Conservation (phyloP, 2,329 filamentous ascomycete genomes). For the Fusarium begoniae region DNA sequence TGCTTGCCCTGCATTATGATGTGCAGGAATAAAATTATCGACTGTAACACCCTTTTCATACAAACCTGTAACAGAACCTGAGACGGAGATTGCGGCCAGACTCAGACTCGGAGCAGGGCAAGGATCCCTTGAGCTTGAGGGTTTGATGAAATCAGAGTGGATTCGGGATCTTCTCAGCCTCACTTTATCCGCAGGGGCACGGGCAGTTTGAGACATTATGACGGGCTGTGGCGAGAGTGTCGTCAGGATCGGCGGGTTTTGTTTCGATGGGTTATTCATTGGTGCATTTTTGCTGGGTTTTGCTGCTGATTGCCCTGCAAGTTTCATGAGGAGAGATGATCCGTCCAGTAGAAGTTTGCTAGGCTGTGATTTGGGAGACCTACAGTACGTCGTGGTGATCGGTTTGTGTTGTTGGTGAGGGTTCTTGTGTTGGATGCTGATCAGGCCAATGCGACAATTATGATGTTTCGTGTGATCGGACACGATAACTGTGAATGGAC, state of each 20-base stretch:
- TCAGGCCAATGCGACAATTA: neutral
- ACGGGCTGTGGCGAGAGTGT: constrained; percentile 21
- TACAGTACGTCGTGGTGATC: neutral
- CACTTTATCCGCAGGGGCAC: constrained; percentile 28
- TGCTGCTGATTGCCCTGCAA: neutral
- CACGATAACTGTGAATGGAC: neutral
- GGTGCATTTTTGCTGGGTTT: constrained; percentile 19
- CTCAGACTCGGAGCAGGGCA: constrained; percentile 6
- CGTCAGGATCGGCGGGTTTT: constrained; percentile 24
- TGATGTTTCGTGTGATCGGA: constrained; percentile 6
- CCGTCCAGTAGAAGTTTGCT: constrained; percentile 1
- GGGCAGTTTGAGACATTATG: constrained; percentile 22
- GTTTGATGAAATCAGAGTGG: constrained; percentile 11
- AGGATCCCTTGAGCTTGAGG: constrained; percentile 2
- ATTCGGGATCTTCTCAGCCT: constrained; percentile 20
- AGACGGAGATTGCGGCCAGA: constrained; percentile 32
- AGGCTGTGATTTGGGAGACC: neutral
- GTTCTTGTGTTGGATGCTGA: neutral
- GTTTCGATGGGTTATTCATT: constrained; percentile 4
- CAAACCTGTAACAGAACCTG: constrained; percentile 39
- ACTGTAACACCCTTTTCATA: constrained; percentile 20
- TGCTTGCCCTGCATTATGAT: constrained; percentile 14
- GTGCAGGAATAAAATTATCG: constrained; percentile 7
- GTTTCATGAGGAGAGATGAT: constrained; percentile 4
- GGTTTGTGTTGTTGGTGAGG: neutral